Evolutionary conservation across 2,329 filamentous ascomycete genomes (phyloP).

Genomic region (Tricladium varicosporioides): DNA sequence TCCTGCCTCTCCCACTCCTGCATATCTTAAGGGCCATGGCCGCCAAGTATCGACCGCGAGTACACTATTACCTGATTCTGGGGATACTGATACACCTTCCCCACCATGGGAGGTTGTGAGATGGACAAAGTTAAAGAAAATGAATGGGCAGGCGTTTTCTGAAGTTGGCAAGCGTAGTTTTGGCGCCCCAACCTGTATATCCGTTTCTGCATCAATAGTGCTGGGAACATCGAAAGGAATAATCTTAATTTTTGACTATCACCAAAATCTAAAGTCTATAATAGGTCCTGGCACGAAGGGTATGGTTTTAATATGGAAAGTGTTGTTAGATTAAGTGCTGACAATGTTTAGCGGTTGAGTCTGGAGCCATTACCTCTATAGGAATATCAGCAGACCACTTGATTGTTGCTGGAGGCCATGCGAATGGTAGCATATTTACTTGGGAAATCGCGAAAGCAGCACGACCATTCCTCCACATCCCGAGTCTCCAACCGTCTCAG

Average conservation of each 20-base stretch:
- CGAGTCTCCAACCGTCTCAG: conserved; percentile 67
- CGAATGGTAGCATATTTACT: conserved; percentile 88
- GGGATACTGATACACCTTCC: conserved; percentile 68
- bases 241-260: conserved; percentile 94
- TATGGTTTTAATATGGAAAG: conserved; percentile 37
- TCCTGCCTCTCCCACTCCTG: conserved; percentile 60
- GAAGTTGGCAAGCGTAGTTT: conserved; percentile 91
- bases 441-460: conserved; percentile 88
- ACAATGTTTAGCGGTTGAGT: conserved; percentile 71
- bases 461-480: conserved; percentile 84
- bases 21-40: conserved; percentile 73
- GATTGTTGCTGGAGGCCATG: conserved; percentile 87
- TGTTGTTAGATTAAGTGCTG: conserved; percentile 26
- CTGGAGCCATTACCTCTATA: conserved; percentile 80
- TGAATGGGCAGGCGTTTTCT: conserved; percentile 87
- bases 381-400: conserved; percentile 93
- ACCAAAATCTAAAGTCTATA: conserved; percentile 90
- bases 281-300: conserved; percentile 92
- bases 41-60: conserved; percentile 78
- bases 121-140: conserved; percentile 90
- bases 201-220: conserved; percentile 83
- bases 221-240: conserved; percentile 93
- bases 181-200: conserved; percentile 84
- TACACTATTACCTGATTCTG: conserved; percentile 58
- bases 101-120: conserved; percentile 95